Conservation (phyloP, 345 rosid species). For the Linum tenue region DNA sequence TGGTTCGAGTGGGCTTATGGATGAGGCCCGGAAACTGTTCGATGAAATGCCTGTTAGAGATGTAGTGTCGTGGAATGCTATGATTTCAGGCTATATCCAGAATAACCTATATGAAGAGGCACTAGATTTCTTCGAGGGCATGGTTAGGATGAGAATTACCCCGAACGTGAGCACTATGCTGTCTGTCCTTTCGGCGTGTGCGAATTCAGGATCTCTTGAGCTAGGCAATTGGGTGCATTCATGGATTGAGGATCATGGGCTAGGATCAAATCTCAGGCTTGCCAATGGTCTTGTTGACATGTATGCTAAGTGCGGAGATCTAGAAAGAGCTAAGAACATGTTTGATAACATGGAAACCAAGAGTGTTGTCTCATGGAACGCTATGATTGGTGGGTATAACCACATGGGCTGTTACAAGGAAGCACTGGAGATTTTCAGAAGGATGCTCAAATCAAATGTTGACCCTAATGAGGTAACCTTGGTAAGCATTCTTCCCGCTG, state of each 20-base stretch:
- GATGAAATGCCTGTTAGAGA: conserved; percentile 54
- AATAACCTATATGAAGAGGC: conserved; percentile 42
- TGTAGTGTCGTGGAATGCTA: conserved; percentile 49
- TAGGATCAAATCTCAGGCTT: conserved; percentile 35
- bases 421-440: conserved; percentile 12
- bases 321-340: conserved; percentile 15
- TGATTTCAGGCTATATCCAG: conserved; percentile 41
- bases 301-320: conserved; percentile 49
- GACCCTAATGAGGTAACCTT: conserved; percentile 24
- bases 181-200: conserved; percentile 57
- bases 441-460: conserved; percentile 14
- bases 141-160: conserved; percentile 29
- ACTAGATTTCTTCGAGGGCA: conserved; percentile 39
- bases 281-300: conserved; percentile 58
- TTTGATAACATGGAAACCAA: conserved; percentile 12
- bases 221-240: conserved; percentile 44
- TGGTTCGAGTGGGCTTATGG: conserved; percentile 26
- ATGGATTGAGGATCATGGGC: conserved; percentile 35
- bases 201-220: conserved; percentile 40
- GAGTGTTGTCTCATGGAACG: conserved; percentile 23
- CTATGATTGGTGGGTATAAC: conserved; percentile 20
- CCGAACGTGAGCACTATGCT: conserved; percentile 62
- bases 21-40: conserved; percentile 36
- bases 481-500: conserved; percentile 17
- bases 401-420: conserved; percentile 12